phyloP scores from a whole-genome alignment of 345 rosid species.

The Microcos paniculata region DNA sequence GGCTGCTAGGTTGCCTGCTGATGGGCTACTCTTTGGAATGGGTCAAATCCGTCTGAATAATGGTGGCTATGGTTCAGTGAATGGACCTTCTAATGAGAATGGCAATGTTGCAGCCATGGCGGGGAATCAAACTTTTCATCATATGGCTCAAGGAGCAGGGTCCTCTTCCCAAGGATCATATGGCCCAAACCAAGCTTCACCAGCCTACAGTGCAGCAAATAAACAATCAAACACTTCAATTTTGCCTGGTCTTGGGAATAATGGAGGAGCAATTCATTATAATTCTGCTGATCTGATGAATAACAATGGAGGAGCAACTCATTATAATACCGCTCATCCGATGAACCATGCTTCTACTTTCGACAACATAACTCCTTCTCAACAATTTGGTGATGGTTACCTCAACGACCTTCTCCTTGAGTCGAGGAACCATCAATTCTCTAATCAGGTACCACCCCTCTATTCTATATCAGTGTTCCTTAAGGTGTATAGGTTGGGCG shows the following conservation, averaged over 20 bases:
- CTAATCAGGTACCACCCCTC: not conserved
- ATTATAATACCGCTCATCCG: not conserved
- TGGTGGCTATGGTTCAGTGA: not conserved
- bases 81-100: not conserved
- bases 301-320: not conserved
- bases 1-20: conserved; percentile 11
- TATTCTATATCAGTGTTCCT: not conserved
- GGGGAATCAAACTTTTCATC: not conserved
- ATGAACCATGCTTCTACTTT: conserved; percentile 2
- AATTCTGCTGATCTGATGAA: not conserved
- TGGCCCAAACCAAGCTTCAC: not conserved
- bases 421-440: not conserved
- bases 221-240: not conserved
- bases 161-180: not conserved
- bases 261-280: not conserved
- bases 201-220: not conserved
- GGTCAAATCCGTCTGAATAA: conserved; percentile 2
- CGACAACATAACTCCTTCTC: conserved; percentile 7
- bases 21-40: conserved; percentile 7
- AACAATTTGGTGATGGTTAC: not conserved
- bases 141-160: not conserved
- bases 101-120: not conserved
- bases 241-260: not conserved
- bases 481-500: not conserved
- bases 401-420: conserved; percentile 14